phyloP scores from a whole-genome alignment of 2,329 filamentous ascomycete species.

The Ophioceras dolichostomum region DNA sequence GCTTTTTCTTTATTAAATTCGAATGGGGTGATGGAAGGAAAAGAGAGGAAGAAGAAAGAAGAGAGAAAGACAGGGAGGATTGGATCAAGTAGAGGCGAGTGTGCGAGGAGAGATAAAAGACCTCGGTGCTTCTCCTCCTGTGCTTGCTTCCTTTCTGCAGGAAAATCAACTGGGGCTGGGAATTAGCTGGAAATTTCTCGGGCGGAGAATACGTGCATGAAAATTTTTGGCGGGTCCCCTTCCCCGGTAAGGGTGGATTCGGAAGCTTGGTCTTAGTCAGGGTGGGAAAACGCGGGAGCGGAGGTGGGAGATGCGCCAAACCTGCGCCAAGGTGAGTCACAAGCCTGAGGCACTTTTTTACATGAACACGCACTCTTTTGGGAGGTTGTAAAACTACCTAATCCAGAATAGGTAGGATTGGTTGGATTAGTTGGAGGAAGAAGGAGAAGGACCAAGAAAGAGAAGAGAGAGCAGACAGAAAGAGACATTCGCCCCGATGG shows the following conservation, averaged over 20 bases:
- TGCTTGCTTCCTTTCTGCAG: conserved; percentile 1
- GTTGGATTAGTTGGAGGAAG: too few relatives aligned
- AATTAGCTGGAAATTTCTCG: conserved; percentile 1
- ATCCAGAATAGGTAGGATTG: too few relatives aligned
- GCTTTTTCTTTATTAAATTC: conserved; percentile 31
- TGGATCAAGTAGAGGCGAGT: background rate
- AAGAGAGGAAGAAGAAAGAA: conserved; percentile 5
- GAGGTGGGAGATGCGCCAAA: background rate
- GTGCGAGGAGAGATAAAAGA: conserved; percentile 1
- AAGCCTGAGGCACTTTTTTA: conserved; percentile 1
- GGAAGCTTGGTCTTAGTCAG: conserved; percentile 2
- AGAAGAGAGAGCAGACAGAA: too few relatives aligned
- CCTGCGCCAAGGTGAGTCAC: background rate
- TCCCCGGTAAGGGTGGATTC: background rate
- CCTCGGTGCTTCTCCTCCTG: conserved; percentile 2
- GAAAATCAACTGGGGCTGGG: background rate
- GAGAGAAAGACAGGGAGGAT: conserved; percentile 1
- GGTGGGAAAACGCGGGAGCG: background rate
- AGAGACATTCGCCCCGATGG: too few relatives aligned
- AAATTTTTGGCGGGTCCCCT: conserved; percentile 3
- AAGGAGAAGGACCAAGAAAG: too few relatives aligned
- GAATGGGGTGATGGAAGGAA: conserved; percentile 4
- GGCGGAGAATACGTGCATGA: conserved; percentile 8
- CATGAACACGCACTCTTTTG: too few relatives aligned
- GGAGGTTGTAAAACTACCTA: too few relatives aligned